These are phyloP conservation scores for Halenospora varia DNA, from an alignment of 495 filamentous ascomycete species.

Conservation along the genomic window DNA sequence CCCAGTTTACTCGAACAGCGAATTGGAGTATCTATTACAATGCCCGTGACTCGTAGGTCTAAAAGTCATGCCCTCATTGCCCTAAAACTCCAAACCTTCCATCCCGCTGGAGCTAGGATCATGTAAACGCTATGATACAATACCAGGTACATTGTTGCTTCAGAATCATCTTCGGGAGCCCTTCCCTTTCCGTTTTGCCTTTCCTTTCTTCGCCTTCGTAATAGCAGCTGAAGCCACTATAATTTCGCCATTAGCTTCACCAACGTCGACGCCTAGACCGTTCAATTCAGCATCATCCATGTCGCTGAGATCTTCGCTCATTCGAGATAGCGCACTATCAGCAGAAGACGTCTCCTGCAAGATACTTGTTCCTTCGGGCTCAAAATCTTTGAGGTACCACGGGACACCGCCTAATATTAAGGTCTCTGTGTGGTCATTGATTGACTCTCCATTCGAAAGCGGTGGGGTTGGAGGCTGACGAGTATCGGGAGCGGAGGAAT, in stretches of 20 bases:
- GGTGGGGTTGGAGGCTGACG: conserved; percentile 38
- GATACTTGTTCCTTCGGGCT: conserved; percentile 71
- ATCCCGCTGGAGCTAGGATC: not conserved
- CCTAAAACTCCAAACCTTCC: not conserved
- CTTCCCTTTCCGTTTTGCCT: conserved; percentile 21
- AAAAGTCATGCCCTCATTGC: not conserved
- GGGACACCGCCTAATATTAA: conserved; percentile 72
- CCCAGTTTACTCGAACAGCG: not conserved
- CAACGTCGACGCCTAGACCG: conserved; percentile 46
- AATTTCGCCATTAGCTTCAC: not conserved
- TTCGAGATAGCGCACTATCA: conserved; percentile 65
- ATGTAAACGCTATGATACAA: conserved; percentile 19
- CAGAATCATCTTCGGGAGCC: not conserved
- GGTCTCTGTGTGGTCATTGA: conserved; percentile 33
- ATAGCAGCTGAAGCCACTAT: not conserved
- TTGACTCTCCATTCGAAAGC: conserved; percentile 27
- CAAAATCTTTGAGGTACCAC: conserved; percentile 84
- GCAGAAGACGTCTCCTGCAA: conserved; percentile 48
- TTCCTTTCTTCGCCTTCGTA: conserved; percentile 24
- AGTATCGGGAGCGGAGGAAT: conserved; percentile 26
- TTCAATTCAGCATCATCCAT: conserved; percentile 83
- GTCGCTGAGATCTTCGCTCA: conserved; percentile 85
- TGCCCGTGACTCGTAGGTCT: not conserved
- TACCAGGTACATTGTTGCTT: conserved; percentile 14
- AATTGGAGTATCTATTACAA: not conserved